Base-by-base conservation (phyloP, 78 protist species). In the Isochrysis galbana region DNA sequence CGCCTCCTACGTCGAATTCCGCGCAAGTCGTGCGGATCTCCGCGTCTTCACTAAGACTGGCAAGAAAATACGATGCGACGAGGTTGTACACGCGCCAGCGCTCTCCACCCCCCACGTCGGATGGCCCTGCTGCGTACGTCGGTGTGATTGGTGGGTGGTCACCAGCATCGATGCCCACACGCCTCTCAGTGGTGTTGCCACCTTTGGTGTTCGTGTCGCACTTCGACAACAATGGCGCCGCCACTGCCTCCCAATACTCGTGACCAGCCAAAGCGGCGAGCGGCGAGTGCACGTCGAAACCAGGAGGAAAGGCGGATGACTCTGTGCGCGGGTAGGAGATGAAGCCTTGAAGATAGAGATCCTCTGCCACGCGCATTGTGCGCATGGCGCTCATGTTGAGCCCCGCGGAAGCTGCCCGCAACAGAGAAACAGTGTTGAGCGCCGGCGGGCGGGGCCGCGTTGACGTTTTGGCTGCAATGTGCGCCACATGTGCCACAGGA, bases 91-190 rank as follows among this genome's bases (percentile, higher is more conserved):
- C 32, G 32, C 95, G 19, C 94, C 92, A 91, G 36, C 3, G 61
- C 41, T 38, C 88, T n/a, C 74, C 89, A 10, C 90, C 78, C 29
- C 69, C 84, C 67, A 42, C 93, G 36, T 36, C 38, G 2, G 5
- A 32, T 14, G 23, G 39, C 14, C 47, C 5, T 25, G 93, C 91
- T 26, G 34, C 14, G 21, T 87, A 25, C 89, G 69, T 77, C 26
- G 98, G 98, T 11, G 92, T 83, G 94, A 96, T 94, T 26, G 98
- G 98, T 5, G 97, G 96, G 91, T 96, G 98, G 61, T 95, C 98
- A 32, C 98, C 98, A 0, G 26, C 86, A 39, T 94, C 90, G 21
- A 34, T 10, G 78, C 95, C 95, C n/a, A 14, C n/a, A n/a, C n/a
- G n/a, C n/a, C n/a, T n/a, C n/a, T n/a, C n/a, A n/a, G n/a, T n/a